A percentile compares a stretch with the other conserved stretches of the same genome.
Conservation (phyloP, 306 rosid genomes). For the Ochetophila trinervis region DNA sequence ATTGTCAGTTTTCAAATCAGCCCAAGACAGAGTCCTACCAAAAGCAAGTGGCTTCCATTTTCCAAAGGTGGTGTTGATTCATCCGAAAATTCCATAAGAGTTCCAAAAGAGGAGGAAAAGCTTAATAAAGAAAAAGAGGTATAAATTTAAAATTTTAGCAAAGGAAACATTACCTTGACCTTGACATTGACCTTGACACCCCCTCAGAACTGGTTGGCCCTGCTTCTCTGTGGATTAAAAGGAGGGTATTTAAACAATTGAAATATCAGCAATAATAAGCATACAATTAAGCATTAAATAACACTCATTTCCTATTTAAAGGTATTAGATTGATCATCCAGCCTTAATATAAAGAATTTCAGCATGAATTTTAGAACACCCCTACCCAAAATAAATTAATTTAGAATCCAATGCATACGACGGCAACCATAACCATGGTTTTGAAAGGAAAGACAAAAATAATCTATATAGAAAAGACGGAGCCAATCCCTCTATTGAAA, state of each 20-base stretch:
- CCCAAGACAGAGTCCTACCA: conserved; percentile 1
- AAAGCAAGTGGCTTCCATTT: background rate
- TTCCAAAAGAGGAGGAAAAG: background rate
- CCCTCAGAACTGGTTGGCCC: conserved; percentile 42
- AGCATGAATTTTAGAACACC: no score
- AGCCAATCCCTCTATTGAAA: background rate
- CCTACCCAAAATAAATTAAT: background rate
- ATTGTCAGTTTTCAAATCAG: conserved; percentile 8
- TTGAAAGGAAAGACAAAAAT: no score
- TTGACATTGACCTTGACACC: conserved; percentile 44
- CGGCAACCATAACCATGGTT: background rate
- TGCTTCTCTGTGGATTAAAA: conserved; percentile 55
- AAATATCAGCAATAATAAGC: background rate
- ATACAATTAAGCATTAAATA: no score
- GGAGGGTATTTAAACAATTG: conserved; percentile 4
- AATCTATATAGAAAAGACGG: background rate
- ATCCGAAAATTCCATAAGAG: background rate
- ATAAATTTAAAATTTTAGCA: no score
- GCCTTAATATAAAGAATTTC: no score
- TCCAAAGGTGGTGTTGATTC: no score
- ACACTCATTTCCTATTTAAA: no score
- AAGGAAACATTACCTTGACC: conserved; percentile 32
- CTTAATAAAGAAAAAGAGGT: background rate
- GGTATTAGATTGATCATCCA: no score
- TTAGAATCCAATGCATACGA: background rate